Conservation (phyloP, 1,139 yeast genomes). For the Suhomyces bribrorum region DNA sequence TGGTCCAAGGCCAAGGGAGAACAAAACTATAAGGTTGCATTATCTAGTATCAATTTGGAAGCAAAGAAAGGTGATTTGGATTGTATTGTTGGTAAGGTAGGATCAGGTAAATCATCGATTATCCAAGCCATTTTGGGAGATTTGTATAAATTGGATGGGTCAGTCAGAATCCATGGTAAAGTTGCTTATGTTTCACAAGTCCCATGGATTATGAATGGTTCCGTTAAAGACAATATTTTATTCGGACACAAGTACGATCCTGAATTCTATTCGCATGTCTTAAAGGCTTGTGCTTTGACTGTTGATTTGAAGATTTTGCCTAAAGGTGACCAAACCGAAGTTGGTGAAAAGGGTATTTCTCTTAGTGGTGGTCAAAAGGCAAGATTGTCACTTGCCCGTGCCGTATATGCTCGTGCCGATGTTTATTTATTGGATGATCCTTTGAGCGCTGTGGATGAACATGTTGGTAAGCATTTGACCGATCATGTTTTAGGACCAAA, state of each 20-base stretch:
- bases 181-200: conserved; percentile 90
- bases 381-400: conserved; percentile 87
- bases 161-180: conserved; percentile 71
- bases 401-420: conserved; percentile 94
- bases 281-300: conserved; percentile 87
- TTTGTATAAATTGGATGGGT: conserved; percentile 75
- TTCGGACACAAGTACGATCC: conserved; percentile 88
- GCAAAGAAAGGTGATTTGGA: conserved; percentile 80
- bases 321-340: conserved; percentile 87
- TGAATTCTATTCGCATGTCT: conserved; percentile 72
- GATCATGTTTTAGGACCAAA: conserved; percentile 77
- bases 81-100: conserved; percentile 92
- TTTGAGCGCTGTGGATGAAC: conserved; percentile 94
- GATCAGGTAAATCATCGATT: conserved; percentile 88
- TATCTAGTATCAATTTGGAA: conserved; percentile 64
- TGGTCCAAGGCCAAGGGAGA: conserved; percentile 80
- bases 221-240: conserved; percentile 83
- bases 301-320: conserved; percentile 74
- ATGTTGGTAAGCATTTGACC: conserved; percentile 83
- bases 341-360: conserved; percentile 96
- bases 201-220: conserved; percentile 94
- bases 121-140: conserved; percentile 87
- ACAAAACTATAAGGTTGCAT: conserved; percentile 67
- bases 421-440: conserved; percentile 88
- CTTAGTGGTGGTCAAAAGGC: conserved; percentile 98